Evolutionary conservation across 257 asterid species (phyloP).

Genomic region (Leptodermis oblonga): DNA sequence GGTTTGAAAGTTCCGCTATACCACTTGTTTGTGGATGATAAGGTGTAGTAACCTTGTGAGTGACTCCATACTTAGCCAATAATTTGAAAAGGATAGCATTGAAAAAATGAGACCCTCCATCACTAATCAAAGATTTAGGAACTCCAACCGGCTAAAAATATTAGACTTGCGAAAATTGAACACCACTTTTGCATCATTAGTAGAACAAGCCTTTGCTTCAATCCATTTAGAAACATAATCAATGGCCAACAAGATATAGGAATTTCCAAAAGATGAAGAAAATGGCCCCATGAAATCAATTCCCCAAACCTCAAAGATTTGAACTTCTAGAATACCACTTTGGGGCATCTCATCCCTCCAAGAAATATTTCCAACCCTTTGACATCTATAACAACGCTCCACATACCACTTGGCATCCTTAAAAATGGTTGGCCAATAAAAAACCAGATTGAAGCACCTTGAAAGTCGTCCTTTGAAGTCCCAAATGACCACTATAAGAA

Average conservation of each 20-base stretch:
- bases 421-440: neutral
- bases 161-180: neutral
- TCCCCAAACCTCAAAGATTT: neutral
- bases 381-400: neutral
- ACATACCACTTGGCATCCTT: neutral
- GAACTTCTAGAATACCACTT: neutral
- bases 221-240: neutral
- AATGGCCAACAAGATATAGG: neutral
- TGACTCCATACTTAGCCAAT: neutral
- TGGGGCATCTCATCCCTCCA: neutral
- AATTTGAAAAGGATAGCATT: neutral
- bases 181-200: neutral
- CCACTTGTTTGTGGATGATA: constrained; percentile 3
- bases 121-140: too few species aligned
- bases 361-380: neutral
- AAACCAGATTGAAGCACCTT: neutral
- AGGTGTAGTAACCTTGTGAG: neutral
- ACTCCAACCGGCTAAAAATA: neutral
- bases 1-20: too few species aligned
- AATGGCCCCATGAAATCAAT: neutral
- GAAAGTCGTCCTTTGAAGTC: neutral
- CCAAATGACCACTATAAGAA: neutral
- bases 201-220: neutral
- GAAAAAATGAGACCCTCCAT: neutral
- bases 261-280: neutral